These are phyloP conservation scores for Penicillium manginii DNA, from an alignment of 495 filamentous ascomycete species.

Conservation along the genomic window DNA sequence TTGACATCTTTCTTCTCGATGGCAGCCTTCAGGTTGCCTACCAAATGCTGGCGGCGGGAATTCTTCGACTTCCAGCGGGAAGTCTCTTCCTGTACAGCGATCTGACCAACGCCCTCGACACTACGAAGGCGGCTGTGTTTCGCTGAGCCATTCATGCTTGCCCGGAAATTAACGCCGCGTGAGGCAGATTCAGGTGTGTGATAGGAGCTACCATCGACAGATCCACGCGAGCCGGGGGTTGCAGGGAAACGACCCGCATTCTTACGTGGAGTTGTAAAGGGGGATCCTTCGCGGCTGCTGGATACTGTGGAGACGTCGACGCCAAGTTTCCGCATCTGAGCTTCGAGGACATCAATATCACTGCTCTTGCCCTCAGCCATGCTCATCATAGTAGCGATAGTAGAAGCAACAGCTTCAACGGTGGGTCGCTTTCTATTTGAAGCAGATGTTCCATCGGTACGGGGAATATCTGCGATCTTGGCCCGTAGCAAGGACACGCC, in stretches of 20 bases:
- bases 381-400: slow-evolving; percentile 87
- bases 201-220: slow-evolving; percentile 50
- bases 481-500: slow-evolving; percentile 80
- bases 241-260: slow-evolving; percentile 36
- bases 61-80: slow-evolving; percentile 60
- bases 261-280: slow-evolving; percentile 63
- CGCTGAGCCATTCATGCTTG: slow-evolving; percentile 51
- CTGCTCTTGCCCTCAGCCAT: slow-evolving; percentile 87
- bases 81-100: slow-evolving; percentile 50
- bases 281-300: slow-evolving; percentile 60
- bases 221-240: slow-evolving; percentile 46
- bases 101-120: slow-evolving; percentile 35
- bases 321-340: slow-evolving; percentile 75
- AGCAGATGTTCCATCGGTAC: slow-evolving; percentile 41
- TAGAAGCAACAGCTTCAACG: slow-evolving; percentile 87
- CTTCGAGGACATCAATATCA: slow-evolving; percentile 87
- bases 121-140: slow-evolving; percentile 49
- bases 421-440: slow-evolving; percentile 65
- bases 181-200: slow-evolving; percentile 60
- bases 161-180: slow-evolving; percentile 42
- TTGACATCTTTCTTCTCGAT: slow-evolving; percentile 43
- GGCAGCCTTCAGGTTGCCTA: slow-evolving; percentile 46
- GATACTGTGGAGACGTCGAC: slow-evolving; percentile 53
- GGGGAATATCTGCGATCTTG: slow-evolving; percentile 63
- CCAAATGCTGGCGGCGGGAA: slow-evolving; percentile 56